A percentile compares a stretch with the other conserved stretches of the same genome.
Conservation (phyloP, 371 early-diverging fungal species). For the Mortierella sp. region DNA sequence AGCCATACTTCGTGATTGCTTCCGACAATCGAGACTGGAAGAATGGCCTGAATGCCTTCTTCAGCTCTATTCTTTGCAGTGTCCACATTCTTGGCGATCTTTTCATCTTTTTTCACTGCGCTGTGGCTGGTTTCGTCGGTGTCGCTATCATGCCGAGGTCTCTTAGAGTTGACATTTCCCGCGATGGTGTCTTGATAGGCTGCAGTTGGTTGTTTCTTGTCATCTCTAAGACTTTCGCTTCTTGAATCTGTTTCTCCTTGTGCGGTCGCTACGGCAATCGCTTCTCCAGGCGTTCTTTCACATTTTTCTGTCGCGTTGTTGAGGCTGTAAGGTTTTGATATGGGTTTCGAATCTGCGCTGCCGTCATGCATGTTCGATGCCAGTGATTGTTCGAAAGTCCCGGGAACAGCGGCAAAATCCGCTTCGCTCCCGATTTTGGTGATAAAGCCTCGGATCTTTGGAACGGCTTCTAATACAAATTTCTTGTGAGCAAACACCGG, state of each 20-base stretch:
- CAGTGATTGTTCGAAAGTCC: background rate
- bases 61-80: no score
- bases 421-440: no score
- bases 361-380: no score
- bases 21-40: background rate
- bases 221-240: no score
- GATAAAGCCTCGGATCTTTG: background rate
- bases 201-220: background rate
- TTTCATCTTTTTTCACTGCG: background rate
- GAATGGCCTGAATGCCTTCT: background rate
- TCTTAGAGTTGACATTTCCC: background rate
- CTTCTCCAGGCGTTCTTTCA: background rate
- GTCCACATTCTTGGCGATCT: background rate
- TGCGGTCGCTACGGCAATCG: background rate
- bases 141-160: background rate
- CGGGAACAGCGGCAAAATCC: background rate
- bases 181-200: background rate
- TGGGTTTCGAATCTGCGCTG: no score
- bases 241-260: no score
- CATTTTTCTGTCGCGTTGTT: background rate
- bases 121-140: background rate
- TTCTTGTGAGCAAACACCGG: constrained; percentile 14
- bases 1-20: constrained; percentile 10
- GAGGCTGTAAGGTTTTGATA: background rate
- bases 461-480: constrained; percentile 6